Conservation (phyloP, 352 stramenopile species). For the Phytophthora hibernalis region DNA sequence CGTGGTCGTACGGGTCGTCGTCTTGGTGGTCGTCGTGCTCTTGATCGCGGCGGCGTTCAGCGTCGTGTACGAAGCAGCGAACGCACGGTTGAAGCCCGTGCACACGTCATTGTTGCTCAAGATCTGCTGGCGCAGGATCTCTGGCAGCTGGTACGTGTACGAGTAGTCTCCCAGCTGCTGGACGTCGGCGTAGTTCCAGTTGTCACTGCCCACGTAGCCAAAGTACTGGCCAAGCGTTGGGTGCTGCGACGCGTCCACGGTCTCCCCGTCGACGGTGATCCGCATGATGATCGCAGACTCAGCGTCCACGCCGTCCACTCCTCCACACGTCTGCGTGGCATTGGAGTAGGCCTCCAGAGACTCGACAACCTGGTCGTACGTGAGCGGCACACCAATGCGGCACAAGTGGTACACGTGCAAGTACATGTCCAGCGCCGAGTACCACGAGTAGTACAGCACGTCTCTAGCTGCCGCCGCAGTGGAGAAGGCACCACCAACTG, state of each 20-base stretch:
- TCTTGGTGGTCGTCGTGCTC: slow-evolving; percentile 52
- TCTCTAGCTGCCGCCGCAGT: slow-evolving; percentile 62
- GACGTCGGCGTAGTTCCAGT: slow-evolving; percentile 70
- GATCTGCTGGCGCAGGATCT: slow-evolving; percentile 64
- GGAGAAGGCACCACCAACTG: slow-evolving; percentile 58
- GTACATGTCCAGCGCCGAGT: slow-evolving; percentile 74
- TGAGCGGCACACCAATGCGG: slow-evolving; percentile 56
- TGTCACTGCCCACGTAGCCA: slow-evolving; percentile 53
- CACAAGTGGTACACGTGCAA: slow-evolving; percentile 74
- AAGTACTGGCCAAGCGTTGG: slow-evolving; percentile 75
- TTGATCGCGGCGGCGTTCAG: slow-evolving; percentile 47
- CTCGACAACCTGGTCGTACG: slow-evolving; percentile 49
- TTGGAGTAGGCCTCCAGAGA: slow-evolving; percentile 56
- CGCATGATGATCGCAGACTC: slow-evolving; percentile 49
- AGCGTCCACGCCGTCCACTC: slow-evolving; percentile 46
- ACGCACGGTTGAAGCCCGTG: slow-evolving; percentile 57
- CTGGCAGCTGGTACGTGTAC: slow-evolving; percentile 76
- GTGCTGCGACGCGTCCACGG: slow-evolving; percentile 66
- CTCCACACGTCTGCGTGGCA: slow-evolving; percentile 53
- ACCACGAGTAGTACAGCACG: slow-evolving; percentile 78
- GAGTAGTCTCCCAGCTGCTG: slow-evolving; percentile 72
- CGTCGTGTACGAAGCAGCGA: slow-evolving; percentile 48
- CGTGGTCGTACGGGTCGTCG: slow-evolving; percentile 53
- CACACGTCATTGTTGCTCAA: slow-evolving; percentile 74
- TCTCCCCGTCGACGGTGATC: slow-evolving; percentile 47